Evolutionary conservation across 2,329 filamentous ascomycete genomes (phyloP).

Genomic region (Aspergillus quadricinctus): DNA sequence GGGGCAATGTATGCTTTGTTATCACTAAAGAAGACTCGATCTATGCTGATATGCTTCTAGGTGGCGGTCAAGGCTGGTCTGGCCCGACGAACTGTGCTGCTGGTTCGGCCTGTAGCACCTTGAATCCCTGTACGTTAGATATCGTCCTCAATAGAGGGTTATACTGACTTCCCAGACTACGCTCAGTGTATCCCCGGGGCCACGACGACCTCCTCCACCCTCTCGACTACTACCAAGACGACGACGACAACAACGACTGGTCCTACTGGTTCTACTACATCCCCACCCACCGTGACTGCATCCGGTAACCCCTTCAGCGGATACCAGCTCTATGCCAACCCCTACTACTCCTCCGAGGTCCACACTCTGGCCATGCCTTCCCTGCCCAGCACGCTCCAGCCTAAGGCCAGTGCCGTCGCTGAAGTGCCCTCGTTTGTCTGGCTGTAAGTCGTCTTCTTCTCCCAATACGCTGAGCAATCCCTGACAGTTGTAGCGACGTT

Average conservation of each 20-base stretch:
- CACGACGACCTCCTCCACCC: constrained; percentile 1
- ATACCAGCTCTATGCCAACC: constrained; percentile 49
- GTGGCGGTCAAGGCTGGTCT: constrained; percentile 4
- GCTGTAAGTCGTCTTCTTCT: constrained; percentile 39
- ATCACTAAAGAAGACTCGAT: background rate
- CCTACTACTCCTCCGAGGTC: constrained; percentile 52
- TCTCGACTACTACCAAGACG: constrained; percentile 2
- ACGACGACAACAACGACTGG: constrained; percentile 4
- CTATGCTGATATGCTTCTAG: background rate
- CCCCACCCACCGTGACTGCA: constrained; percentile 14
- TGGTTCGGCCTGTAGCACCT: background rate
- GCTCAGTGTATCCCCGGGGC: constrained; percentile 4
- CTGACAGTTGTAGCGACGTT: constrained; percentile 36
- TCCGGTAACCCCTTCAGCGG: constrained; percentile 52
- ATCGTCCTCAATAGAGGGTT: background rate
- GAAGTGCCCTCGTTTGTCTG: constrained; percentile 51
- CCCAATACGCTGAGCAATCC: background rate
- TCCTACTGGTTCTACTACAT: constrained; percentile 3
- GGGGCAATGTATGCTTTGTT: constrained; percentile 1
- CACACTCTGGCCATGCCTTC: constrained; percentile 57
- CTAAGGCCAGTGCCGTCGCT: constrained; percentile 47
- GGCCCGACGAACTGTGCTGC: constrained; percentile 3
- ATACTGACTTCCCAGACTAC: constrained; percentile 1
- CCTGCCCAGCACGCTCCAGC: constrained; percentile 52
- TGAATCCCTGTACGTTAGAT: constrained; percentile 2